Conservation (phyloP, 345 rosid genomes). For the Eucalyptus fibrosa region DNA sequence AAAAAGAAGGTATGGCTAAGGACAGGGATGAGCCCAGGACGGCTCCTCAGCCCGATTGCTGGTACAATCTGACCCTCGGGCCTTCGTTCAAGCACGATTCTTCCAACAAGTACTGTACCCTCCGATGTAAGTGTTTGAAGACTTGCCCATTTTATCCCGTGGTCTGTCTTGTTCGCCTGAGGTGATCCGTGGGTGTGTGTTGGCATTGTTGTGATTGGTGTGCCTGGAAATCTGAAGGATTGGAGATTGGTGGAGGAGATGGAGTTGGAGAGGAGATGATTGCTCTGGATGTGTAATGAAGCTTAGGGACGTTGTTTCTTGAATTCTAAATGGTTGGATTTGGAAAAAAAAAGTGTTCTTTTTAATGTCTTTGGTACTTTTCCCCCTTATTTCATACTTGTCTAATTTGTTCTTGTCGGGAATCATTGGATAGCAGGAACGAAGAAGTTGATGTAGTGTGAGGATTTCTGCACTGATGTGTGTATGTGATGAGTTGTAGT, state of each 20-base stretch:
- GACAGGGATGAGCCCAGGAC: conserved; percentile 52
- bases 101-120: conserved; percentile 56
- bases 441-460: not conserved
- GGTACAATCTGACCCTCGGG: conserved; percentile 72
- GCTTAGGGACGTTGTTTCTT: not conserved
- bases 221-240: not conserved
- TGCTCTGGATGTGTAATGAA: too few relatives aligned
- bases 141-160: not conserved
- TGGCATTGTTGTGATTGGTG: not conserved
- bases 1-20: conserved; percentile 27
- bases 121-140: conserved; percentile 43
- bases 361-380: not conserved
- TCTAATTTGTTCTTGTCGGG: not conserved
- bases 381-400: not conserved
- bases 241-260: not conserved
- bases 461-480: not conserved
- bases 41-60: conserved; percentile 67
- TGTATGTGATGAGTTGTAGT: not conserved
- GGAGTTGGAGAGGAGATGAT: too few relatives aligned
- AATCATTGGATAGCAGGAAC: not conserved
- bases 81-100: conserved; percentile 51
- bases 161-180: not conserved
- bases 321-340: not conserved
- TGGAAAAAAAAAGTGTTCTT: not conserved
- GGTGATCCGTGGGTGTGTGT: not conserved